Evolutionary conservation across 2,329 filamentous ascomycete species (phyloP).

Genomic region (Mollisiaceae sp.): DNA sequence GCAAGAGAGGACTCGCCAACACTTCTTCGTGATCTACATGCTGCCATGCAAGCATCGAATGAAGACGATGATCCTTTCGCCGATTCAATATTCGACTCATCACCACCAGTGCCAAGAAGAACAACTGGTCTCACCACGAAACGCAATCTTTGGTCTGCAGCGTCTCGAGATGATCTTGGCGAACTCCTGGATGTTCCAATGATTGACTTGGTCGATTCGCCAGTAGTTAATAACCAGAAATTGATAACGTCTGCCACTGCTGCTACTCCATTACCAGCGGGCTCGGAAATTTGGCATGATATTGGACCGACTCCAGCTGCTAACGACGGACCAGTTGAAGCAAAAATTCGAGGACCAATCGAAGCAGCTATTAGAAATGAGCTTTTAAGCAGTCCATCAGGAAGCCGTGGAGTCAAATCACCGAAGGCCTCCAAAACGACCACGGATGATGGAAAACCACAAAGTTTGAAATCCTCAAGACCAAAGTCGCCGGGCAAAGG

Average conservation of each 20-base stretch:
- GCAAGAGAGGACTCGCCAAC: slow-evolving; percentile 74
- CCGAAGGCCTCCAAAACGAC: slow-evolving; percentile 13
- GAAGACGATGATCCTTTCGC: slow-evolving; percentile 48
- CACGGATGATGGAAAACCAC: slow-evolving; percentile 19
- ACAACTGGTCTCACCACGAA: slow-evolving; percentile 26
- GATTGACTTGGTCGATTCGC: slow-evolving; percentile 58
- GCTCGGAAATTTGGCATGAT: slow-evolving; percentile 35
- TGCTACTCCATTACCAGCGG: neutral
- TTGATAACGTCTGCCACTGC: neutral
- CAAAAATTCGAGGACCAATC: slow-evolving; percentile 17
- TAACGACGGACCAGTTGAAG: neutral
- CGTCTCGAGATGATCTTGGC: slow-evolving; percentile 69
- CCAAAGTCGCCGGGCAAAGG: slow-evolving; percentile 11
- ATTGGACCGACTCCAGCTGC: slow-evolving; percentile 24
- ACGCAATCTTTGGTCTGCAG: slow-evolving; percentile 70
- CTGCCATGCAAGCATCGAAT: slow-evolving; percentile 65
- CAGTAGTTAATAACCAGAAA: slow-evolving; percentile 27
- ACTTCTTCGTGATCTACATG: slow-evolving; percentile 65
- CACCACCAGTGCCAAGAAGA: slow-evolving; percentile 13
- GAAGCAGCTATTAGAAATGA: slow-evolving; percentile 28
- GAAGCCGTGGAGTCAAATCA: neutral
- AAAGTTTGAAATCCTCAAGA: slow-evolving; percentile 3
- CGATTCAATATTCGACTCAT: slow-evolving; percentile 35
- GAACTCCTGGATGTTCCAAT: slow-evolving; percentile 61
- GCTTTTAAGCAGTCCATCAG: slow-evolving; percentile 26